Percentiles rank a stretch among this genome's conserved stretches.
phyloP scores from a whole-genome alignment of 2,329 filamentous ascomycete genomes.

The Simplicillium aogashimaense region DNA sequence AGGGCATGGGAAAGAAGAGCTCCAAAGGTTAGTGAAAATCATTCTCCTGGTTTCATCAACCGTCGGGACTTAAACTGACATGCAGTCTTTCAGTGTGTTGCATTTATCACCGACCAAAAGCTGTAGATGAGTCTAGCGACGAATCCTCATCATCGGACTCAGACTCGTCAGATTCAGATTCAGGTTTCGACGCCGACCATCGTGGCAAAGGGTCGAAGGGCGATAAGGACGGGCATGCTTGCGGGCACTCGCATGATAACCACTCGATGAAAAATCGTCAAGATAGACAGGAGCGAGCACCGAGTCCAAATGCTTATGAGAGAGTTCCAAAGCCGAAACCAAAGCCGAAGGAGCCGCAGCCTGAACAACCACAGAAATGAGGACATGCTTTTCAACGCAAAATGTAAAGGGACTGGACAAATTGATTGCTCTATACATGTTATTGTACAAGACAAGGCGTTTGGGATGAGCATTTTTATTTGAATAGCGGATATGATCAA shows the following conservation, averaged over 20 bases:
- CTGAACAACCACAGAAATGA: slow-evolving; percentile 12
- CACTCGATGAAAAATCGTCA: slow-evolving; percentile 17
- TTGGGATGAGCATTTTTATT: too few relatives aligned
- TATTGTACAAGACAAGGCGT: background rate
- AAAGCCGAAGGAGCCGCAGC: slow-evolving; percentile 16
- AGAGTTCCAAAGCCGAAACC: slow-evolving; percentile 48
- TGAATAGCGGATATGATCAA: background rate
- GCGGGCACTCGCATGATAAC: slow-evolving; percentile 25
- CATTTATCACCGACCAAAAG: slow-evolving; percentile 85
- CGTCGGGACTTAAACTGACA: background rate
- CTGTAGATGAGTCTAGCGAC: slow-evolving; percentile 72
- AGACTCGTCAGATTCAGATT: slow-evolving; percentile 39
- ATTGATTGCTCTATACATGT: background rate
- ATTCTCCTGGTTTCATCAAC: background rate
- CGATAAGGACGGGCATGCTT: slow-evolving; percentile 28
- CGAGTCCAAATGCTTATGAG: slow-evolving; percentile 76
- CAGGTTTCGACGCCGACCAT: slow-evolving; percentile 33
- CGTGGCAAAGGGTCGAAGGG: slow-evolving; percentile 12
- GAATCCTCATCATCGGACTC: slow-evolving; percentile 48
- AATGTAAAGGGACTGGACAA: background rate
- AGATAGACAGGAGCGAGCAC: slow-evolving; percentile 34
- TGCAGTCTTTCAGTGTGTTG: slow-evolving; percentile 66
- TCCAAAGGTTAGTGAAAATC: slow-evolving; percentile 62
- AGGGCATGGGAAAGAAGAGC: slow-evolving; percentile 85
- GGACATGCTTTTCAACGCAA: too few relatives aligned